Evolutionary conservation across 345 rosid genomes (phyloP), one percentile per base, ranked within the genome.

Genomic region (Ricinus communis): DNA sequence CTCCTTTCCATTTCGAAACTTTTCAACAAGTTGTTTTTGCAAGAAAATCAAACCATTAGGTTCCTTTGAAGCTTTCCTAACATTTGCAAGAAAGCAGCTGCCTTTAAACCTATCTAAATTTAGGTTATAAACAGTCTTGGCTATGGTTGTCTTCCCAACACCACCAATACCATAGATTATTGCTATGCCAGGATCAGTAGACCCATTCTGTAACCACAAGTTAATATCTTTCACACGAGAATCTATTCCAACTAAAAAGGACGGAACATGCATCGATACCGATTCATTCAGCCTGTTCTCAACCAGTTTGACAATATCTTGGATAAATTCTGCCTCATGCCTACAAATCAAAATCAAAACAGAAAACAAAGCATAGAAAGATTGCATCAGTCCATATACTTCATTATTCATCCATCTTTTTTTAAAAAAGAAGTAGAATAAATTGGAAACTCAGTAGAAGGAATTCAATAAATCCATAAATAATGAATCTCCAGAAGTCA

Each of bases 11-110:
- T 3, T 52, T 5, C 58, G 27, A 22, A 77, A 51, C 24, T 81
- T 71, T 1, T 71, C 73, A 14, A 81, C 50, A 65, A 82, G 82
- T n/a, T 82, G 56, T 16, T 1, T 57, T 62, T 82, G 78, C 25
- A 78, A 31, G n/a, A 19, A 30, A 63, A 36, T 63, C 40, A 68
- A 56, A 31, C 81, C 74, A 18, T 65, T 28, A 0, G 33, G 63
- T 45, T 65, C 41, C 30, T 57, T 62, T 7, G 36, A 27, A 3
- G 40, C n/a, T 60, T 77, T 76, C 70, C 76, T 61, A 63, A 76
- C 52, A 58, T 76, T 62, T 18, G 77, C 69, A 13, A 82, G 60
- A 72, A 76, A 82, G 74, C 82, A 51, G 3, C 59, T 36, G 19
- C 71, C 74, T 54, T 82, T 72, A 70, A 76, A 82, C 45, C 25